phyloP scores from a whole-genome alignment of 2,329 filamentous ascomycete genomes.

The Ampelomyces quisqualis region DNA sequence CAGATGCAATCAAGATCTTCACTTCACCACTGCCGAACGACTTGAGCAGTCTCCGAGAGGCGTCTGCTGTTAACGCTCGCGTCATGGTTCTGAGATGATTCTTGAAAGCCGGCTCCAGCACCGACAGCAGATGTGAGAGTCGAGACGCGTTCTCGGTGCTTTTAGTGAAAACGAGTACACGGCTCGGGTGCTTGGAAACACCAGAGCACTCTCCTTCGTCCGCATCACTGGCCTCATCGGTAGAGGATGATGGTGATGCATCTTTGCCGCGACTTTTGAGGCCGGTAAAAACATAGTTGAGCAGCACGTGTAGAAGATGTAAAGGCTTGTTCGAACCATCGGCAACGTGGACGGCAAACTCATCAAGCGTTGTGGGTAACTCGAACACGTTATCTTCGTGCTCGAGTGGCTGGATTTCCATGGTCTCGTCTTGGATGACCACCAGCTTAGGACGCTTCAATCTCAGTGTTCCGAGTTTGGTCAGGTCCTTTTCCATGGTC shows the following conservation, averaged over 20 bases:
- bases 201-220: conserved; percentile 8
- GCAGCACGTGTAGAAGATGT: conserved; percentile 76
- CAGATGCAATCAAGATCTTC: conserved; percentile 81
- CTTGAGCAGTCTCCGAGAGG: conserved; percentile 65
- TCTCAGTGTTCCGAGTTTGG: conserved; percentile 71
- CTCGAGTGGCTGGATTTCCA: conserved; percentile 21
- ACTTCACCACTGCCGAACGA: conserved; percentile 65
- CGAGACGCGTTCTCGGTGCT: conserved; percentile 87
- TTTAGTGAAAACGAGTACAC: conserved; percentile 80
- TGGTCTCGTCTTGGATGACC: conserved; percentile 63
- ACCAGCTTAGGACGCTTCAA: conserved; percentile 74
- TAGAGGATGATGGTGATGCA: conserved; percentile 13
- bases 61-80: conserved; percentile 72
- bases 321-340: conserved; percentile 65
- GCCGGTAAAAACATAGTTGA: conserved; percentile 50
- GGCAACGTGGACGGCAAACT: conserved; percentile 52
- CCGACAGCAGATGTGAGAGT: conserved; percentile 72
- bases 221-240: conserved; percentile 12
- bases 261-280: conserved; percentile 5
- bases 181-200: conserved; percentile 26
- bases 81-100: conserved; percentile 68
- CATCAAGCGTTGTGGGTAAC: conserved; percentile 56
- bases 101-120: conserved; percentile 63
- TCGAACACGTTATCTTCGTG: conserved; percentile 49
- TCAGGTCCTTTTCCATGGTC: conserved; percentile 85